Base-by-base conservation (phyloP, 2,329 filamentous ascomycete genomes). In the Cadophora sp. region DNA sequence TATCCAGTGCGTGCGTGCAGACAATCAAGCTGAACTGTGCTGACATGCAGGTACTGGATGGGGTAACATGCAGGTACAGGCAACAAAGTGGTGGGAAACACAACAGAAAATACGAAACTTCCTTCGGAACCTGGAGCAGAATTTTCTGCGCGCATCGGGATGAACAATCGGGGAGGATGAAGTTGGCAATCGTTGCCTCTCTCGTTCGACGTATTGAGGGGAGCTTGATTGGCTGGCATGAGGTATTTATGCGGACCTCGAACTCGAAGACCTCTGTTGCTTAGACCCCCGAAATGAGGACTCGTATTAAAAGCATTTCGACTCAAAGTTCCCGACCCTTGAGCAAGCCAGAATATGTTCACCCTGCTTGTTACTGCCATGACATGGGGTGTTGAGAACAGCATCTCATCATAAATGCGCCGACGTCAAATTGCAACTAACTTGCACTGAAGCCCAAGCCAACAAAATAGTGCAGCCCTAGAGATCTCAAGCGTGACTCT, bases 11-110 rank as follows among this genome's bases (percentile, higher is more conserved):
- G n/a, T 36, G 51, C 30, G 27, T 30, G 27, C 27, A 4, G 27
- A 30, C 6, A 6, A 30, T 30, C 27, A 30, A 30, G 27, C 27
- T 30, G 27, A 30, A 30, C 27, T 30, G 27, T 30, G 27, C 27
- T 30, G 27, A 22, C 1, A 24, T 58, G 33, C 51, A 55, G 51
- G 51, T 36, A 55, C 51, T n/a, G n/a, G n/a, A n/a, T n/a, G 4
- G n/a, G 51, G 27, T 39, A 20, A 14, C 30, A 22, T 43, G 53
- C 33, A 41, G 53, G 33, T 41, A 56, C 36, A n/a, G 18, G 9
- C 33, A 41, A n/a, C 36, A 58, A 58, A 58, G 20, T 33, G 53
- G 9, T 24, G 20, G 51, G 14, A 53, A 30, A 27, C 50, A 53
- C 30, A n/a, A n/a, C n/a, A 18, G n/a, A 24, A 16, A 58, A 58